Conservation (phyloP, 1,139 yeast genomes). For the Yamadazyma blattariae region DNA sequence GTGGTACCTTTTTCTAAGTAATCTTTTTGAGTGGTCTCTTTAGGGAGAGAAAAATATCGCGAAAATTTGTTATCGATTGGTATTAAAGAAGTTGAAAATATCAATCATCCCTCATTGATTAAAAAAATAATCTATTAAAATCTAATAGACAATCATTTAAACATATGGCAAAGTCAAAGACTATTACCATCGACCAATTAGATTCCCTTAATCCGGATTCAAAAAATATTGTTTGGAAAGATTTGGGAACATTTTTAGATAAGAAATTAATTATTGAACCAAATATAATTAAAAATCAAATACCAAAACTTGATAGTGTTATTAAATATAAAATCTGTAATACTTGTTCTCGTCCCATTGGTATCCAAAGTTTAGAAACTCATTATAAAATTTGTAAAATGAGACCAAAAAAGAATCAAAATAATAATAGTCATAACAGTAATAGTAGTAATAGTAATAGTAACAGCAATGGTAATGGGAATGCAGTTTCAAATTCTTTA, state of each 20-base stretch:
- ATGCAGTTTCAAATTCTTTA: neutral
- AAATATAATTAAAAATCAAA: constrained; percentile 35
- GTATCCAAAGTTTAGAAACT: constrained; percentile 39
- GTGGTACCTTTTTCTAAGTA: too few species aligned
- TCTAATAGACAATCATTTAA: too few species aligned
- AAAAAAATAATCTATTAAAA: too few species aligned
- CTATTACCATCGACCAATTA: constrained; percentile 1
- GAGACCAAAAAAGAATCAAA: constrained; percentile 34
- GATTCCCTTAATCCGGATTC: constrained; percentile 13
- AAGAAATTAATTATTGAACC: constrained; percentile 32
- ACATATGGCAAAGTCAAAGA: constrained; percentile 4
- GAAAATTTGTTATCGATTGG: too few species aligned
- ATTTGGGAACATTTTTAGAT: constrained; percentile 58
- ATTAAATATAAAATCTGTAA: constrained; percentile 59
- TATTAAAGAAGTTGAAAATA: too few species aligned
- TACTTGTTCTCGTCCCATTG: constrained; percentile 62
- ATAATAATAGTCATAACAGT: neutral
- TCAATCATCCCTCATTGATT: too few species aligned
- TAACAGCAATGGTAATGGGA: neutral
- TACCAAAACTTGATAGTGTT: constrained; percentile 18
- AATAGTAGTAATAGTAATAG: neutral
- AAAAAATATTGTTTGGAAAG: constrained; percentile 52
- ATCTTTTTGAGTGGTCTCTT: too few species aligned
- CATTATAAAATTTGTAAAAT: constrained; percentile 53
- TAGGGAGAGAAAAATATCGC: too few species aligned